A percentile compares a stretch with the other conserved stretches of the same genome.
These are phyloP conservation scores for Penicillium robsamsonii DNA, from an alignment of 495 filamentous ascomycete genomes.

Conservation along the genomic window DNA sequence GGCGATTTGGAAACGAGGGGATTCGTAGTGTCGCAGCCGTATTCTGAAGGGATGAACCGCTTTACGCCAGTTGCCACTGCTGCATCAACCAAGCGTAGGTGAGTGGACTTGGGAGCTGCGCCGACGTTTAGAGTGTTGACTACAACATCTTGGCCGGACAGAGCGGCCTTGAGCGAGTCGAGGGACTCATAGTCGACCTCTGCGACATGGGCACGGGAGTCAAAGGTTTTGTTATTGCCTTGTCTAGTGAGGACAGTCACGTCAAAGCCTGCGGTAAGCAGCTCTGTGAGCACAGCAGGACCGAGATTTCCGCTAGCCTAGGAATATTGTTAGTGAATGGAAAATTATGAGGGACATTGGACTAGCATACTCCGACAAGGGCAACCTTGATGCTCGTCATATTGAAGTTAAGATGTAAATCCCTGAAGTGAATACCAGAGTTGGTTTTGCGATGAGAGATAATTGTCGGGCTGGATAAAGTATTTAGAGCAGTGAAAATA, in stretches of 20 bases:
- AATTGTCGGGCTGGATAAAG: neutral
- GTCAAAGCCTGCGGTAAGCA: slow-evolving; percentile 54
- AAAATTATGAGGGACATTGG: neutral
- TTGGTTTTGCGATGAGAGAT: neutral
- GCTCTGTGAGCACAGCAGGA: slow-evolving; percentile 50
- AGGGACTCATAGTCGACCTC: slow-evolving; percentile 56
- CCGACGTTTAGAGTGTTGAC: slow-evolving; percentile 36
- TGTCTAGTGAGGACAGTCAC: slow-evolving; percentile 58
- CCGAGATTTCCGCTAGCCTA: slow-evolving; percentile 62
- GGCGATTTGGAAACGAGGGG: slow-evolving; percentile 33
- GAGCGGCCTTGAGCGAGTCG: slow-evolving; percentile 42
- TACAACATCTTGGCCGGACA: slow-evolving; percentile 40
- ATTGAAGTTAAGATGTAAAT: neutral
- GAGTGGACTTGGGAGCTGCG: slow-evolving; percentile 29
- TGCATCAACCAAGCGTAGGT: slow-evolving; percentile 57
- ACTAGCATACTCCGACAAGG: slow-evolving; percentile 2
- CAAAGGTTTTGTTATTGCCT: slow-evolving; percentile 36
- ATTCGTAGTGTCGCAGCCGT: slow-evolving; percentile 52
- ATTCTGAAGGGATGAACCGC: slow-evolving; percentile 65
- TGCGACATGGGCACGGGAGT: slow-evolving; percentile 39
- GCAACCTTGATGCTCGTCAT: slow-evolving; percentile 8
- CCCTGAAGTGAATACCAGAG: slow-evolving; percentile 5
- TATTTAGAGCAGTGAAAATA: neutral
- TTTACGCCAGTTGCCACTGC: slow-evolving; percentile 56
- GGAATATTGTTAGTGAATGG: neutral